phyloP scores from a whole-genome alignment of 2,329 filamentous ascomycete species.

The Sporothrix luriei region DNA sequence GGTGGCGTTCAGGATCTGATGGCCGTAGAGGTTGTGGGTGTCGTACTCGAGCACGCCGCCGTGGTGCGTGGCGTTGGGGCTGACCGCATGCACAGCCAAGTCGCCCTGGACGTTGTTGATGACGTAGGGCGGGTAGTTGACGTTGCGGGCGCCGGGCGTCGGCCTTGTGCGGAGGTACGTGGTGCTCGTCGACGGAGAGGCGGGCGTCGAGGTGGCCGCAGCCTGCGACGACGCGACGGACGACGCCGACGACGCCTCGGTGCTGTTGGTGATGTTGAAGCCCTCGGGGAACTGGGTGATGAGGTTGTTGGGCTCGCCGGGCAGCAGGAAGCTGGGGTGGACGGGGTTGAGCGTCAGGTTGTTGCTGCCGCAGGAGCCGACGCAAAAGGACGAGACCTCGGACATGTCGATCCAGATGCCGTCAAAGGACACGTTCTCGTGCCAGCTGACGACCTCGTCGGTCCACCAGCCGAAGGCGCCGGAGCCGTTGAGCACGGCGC shows the following conservation, averaged over 20 bases:
- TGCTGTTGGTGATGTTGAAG: conserved; percentile 69
- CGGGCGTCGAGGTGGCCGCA: conserved; percentile 37
- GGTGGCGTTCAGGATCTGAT: conserved; percentile 75
- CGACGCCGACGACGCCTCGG: conserved; percentile 64
- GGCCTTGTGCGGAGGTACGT: conserved; percentile 61
- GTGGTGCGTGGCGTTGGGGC: conserved; percentile 74
- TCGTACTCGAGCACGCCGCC: conserved; percentile 78
- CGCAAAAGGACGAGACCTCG: conserved; percentile 53
- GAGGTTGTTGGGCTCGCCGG: conserved; percentile 64
- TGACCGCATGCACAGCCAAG: conserved; percentile 70
- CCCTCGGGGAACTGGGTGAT: conserved; percentile 67
- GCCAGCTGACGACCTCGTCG: conserved; percentile 49
- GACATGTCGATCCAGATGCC: conserved; percentile 63
- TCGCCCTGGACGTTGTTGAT: conserved; percentile 75
- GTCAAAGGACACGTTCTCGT: conserved; percentile 51
- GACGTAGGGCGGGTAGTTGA: conserved; percentile 75
- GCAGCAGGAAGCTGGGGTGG: conserved; percentile 66
- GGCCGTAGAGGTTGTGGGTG: conserved; percentile 75
- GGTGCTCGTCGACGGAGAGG: conserved; percentile 41
- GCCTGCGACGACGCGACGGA: conserved; percentile 50
- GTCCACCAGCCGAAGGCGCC: conserved; percentile 66
- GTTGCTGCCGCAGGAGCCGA: conserved; percentile 69
- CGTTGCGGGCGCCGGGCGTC: conserved; percentile 64
- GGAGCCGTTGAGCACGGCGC: conserved; percentile 61
- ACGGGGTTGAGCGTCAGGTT: conserved; percentile 68